Base-by-base conservation (phyloP, 2,329 filamentous ascomycete species). In the Fusarium ramigenum region DNA sequence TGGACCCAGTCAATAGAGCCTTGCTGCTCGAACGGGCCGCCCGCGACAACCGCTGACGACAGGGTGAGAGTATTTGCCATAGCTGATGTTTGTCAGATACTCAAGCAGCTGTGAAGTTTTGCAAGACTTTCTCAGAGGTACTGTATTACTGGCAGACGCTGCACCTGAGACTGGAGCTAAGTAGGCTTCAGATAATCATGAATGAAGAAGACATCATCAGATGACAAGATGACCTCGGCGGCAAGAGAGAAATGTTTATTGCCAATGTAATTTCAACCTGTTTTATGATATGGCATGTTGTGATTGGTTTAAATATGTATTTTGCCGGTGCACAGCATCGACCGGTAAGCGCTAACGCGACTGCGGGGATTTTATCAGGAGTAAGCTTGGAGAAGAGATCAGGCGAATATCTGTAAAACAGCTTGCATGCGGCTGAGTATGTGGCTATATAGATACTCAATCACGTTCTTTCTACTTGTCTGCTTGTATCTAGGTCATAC, bases 31-130 rank as follows among this genome's bases (percentile, higher is more conserved):
- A 53, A 39, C 0, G 9, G 0, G 19, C 23, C 50, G 9, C 50
- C 50, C 0, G 34, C 7, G 2, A 3, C 18, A 19, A 0, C 50
- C 12, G 7, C 6, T 0, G 34, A 28, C 0, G 34, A 16, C 2
- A 53, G 9, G 0, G 34, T 4, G 11, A 53, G 50, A 6, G 18
- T 2, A 16, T 53, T 37, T 36, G 34, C 3, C 50, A 53, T 53
- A 2, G 10, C 30, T 1, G 25, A 47, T 9, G 12, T 15, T 28
- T 9, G 23, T 4, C 10, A 16, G 7, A 7, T 4, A 43, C 19
- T 14, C 10, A 7, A 19, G 10, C 42, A 12, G 10, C 0, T 2
- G 9, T 8, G 18, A 9, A 46, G 7, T 21, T 4, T 46, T 6
- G 23, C 6, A 14, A 9, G 11, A 4, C 8, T 21, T 46, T 19